phyloP scores from a whole-genome alignment of 495 filamentous ascomycete species.

The Hypoxylon lenormandii region DNA sequence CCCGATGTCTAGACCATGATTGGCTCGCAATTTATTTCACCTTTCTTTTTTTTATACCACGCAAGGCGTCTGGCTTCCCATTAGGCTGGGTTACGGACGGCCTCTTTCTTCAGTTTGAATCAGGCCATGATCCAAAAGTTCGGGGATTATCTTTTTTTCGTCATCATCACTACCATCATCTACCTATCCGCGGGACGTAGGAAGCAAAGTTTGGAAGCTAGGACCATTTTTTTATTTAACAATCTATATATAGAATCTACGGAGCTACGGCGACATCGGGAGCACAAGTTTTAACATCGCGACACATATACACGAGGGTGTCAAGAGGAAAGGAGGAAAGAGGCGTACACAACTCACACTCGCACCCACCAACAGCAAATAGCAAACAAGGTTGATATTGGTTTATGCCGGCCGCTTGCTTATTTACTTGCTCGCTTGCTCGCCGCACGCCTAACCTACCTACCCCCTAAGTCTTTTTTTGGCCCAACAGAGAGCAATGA shows the following conservation, averaged over 20 bases:
- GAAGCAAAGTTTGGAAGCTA: background rate
- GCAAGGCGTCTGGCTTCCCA: constrained; percentile 43
- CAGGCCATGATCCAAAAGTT: constrained; percentile 34
- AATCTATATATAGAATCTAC: background rate
- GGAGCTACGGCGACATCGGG: background rate
- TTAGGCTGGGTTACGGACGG: constrained; percentile 19
- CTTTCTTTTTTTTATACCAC: constrained; percentile 19
- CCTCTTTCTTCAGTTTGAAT: constrained; percentile 4
- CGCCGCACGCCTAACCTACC: too few species aligned
- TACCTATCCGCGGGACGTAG: background rate
- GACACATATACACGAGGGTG: background rate
- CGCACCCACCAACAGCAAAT: background rate
- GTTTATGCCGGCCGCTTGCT: too few species aligned
- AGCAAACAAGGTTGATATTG: too few species aligned
- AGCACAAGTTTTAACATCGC: background rate
- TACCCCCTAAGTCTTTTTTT: too few species aligned
- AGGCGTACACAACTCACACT: background rate
- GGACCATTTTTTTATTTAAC: background rate
- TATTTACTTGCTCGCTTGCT: too few species aligned
- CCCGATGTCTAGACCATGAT: constrained; percentile 13
- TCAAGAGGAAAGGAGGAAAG: background rate
- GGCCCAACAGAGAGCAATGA: too few species aligned
- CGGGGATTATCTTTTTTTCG: constrained; percentile 17
- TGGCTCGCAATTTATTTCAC: constrained; percentile 33
- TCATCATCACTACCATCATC: background rate